phyloP scores from a whole-genome alignment of 305 asterid genomes.

The Salvia sclarea region DNA sequence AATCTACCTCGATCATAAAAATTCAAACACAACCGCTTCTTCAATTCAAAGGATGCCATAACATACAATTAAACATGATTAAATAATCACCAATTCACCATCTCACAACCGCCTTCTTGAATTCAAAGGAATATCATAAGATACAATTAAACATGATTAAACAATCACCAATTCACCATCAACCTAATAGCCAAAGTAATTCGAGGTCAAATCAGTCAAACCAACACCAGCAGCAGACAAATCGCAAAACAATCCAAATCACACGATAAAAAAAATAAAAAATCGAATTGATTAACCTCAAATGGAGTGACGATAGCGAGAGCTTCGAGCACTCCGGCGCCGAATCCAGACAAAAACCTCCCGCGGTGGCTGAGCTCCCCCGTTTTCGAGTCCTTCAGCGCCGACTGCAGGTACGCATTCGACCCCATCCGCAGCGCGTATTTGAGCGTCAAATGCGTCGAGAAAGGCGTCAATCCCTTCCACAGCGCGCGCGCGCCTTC shows the following conservation, averaged over 20 bases:
- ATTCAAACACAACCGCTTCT: slow-evolving; percentile 1
- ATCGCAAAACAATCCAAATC: too few species aligned
- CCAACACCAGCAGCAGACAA: background rate
- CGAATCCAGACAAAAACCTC: slow-evolving; percentile 79
- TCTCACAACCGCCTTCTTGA: too few species aligned
- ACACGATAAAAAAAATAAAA: background rate
- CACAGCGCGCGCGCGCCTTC: slow-evolving; percentile 90
- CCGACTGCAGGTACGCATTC: slow-evolving; percentile 81
- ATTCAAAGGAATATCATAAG: background rate
- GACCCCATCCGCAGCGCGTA: slow-evolving; percentile 97
- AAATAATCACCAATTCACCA: background rate
- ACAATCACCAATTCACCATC: background rate
- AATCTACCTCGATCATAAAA: background rate
- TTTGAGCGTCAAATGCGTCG: slow-evolving; percentile 88
- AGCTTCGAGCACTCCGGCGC: slow-evolving; percentile 98
- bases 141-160: background rate
- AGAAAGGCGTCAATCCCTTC: slow-evolving; percentile 97
- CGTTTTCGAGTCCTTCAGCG: slow-evolving; percentile 72
- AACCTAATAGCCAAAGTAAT: background rate
- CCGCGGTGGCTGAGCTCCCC: slow-evolving; percentile 78
- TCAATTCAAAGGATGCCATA: background rate
- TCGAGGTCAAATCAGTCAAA: background rate
- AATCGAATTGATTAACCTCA: slow-evolving; percentile 55
- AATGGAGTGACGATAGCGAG: slow-evolving; percentile 91
- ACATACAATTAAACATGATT: background rate